Base-by-base conservation (phyloP, 192 early-diverging fungal species). In the Allomyces javanicus region DNA sequence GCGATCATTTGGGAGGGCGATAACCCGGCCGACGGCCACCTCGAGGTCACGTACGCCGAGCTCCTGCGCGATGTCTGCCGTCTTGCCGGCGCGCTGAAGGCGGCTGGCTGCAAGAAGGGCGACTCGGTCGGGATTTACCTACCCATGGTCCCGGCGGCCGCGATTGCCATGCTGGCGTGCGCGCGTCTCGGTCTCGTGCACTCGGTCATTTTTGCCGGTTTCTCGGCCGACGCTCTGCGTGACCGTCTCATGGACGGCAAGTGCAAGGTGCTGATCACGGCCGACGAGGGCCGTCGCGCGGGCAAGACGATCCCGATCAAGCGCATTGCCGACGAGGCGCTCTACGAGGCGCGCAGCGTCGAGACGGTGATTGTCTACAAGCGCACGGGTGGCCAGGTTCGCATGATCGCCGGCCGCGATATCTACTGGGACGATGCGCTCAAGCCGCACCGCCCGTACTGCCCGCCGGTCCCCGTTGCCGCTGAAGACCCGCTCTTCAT, bases 121-220 rank as follows among this genome's bases (percentile, higher is more conserved):
- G 91, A 97, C 73, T 88, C 83, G 10, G 92, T 97, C 33, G 88
- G 88, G 58, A 94, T 97, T 73, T 97, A 97, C 76, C 90, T 97
- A 89, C 94, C 93, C 62, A 94, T 94, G 91, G 83, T 92, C 43
- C 94, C 94, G 65, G 93, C 94, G 77, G 93, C 94, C 24, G 85
- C 85, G 1, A 80, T 89, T 58, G 84, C 94, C 19, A 90, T 97
- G 86, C 81, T 97, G 40, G 94, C 94, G 40, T 97, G 94, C 73
- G 91, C 93, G 9, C 80, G 93, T 44, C 85, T 97, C 58, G 93
- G 94, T 62, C 83, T 88, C 10, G 78, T 96, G 22, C 94, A 97
- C 81, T 86, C 86, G 23, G 94, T 97, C 61, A 87, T 97, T 67
- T 97, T 97, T 83, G 94, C 94, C 10, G 94, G 94, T 40, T 97